These are phyloP conservation scores for Inga leiocalycina DNA, from an alignment of 306 rosid species.

Conservation along the genomic window DNA sequence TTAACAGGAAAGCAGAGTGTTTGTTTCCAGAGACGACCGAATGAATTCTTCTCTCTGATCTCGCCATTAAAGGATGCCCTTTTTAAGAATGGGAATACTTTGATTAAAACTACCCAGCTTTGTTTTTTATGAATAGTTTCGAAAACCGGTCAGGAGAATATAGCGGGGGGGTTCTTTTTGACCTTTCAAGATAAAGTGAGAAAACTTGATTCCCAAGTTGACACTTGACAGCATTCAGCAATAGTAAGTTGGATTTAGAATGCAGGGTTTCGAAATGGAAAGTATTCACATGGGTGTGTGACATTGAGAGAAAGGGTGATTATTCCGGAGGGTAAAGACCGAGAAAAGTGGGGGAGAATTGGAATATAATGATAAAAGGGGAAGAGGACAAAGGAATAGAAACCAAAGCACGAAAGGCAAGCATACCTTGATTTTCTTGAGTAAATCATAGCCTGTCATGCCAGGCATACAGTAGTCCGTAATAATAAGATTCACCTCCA, in stretches of 20 bases:
- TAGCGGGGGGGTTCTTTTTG: not conserved
- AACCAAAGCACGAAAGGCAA: slow-evolving; percentile 7
- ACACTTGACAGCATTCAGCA: slow-evolving; percentile 2
- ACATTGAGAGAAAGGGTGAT: not conserved
- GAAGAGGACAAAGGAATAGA: slow-evolving; percentile 7
- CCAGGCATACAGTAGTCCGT: slow-evolving; percentile 99
- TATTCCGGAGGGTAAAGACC: not conserved
- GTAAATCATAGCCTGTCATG: slow-evolving; percentile 98
- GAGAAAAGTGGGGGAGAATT: slow-evolving; percentile 6
- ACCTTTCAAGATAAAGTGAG: not conserved
- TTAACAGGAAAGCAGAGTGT: slow-evolving; percentile 23
- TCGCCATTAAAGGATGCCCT: slow-evolving; percentile 24
- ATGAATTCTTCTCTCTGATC: slow-evolving; percentile 26
- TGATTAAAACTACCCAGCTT: slow-evolving; percentile 36
- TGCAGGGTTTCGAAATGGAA: slow-evolving; percentile 8
- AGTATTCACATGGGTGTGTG: not conserved
- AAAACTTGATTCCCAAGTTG: not conserved
- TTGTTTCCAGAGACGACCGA: slow-evolving; percentile 28
- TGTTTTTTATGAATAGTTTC: slow-evolving; percentile 31
- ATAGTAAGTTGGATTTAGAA: not conserved
- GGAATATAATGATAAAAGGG: slow-evolving; percentile 19
- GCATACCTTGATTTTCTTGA: slow-evolving; percentile 85
- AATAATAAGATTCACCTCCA: slow-evolving; percentile 88
- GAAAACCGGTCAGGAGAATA: not conserved
- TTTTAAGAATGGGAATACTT: slow-evolving; percentile 33